Conservation (phyloP, 441 rosid genomes). For the Capsella rubella region DNA sequence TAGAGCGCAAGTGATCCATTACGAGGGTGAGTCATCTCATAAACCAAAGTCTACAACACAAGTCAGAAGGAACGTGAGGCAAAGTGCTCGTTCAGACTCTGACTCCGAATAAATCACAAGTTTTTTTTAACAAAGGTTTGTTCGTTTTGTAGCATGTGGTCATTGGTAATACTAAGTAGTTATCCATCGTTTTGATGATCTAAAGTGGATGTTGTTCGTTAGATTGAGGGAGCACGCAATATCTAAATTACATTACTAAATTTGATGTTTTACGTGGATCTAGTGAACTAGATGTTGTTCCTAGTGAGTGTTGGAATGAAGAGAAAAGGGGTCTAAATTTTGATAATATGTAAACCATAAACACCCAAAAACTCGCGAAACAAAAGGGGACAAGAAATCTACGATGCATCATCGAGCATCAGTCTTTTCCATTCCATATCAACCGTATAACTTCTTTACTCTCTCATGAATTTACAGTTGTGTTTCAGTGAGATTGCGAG, state of each 20-base stretch:
- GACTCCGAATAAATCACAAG: conserved; percentile 62
- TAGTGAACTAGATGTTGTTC: too few relatives aligned
- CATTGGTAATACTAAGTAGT: background rate
- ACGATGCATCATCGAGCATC: too few relatives aligned
- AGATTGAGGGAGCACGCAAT: background rate
- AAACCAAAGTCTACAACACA: conserved; percentile 53
- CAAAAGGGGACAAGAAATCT: too few relatives aligned
- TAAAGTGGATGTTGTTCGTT: background rate
- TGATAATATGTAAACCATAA: too few relatives aligned
- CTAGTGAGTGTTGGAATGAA: too few relatives aligned
- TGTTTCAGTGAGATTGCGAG: too few relatives aligned
- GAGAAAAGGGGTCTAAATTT: too few relatives aligned
- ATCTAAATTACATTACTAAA: background rate
- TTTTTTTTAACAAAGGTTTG: background rate
- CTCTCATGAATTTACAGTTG: too few relatives aligned
- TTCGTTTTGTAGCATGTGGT: background rate
- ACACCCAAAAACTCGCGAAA: too few relatives aligned
- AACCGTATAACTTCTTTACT: too few relatives aligned
- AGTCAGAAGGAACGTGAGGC: conserved; percentile 72
- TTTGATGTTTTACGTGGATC: background rate
- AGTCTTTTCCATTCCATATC: too few relatives aligned
- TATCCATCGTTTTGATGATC: background rate
- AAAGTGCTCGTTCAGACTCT: conserved; percentile 66
- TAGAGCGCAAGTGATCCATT: conserved; percentile 76
- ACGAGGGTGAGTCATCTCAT: conserved; percentile 78